Base-by-base conservation (phyloP, 2,329 filamentous ascomycete genomes). In the Diaporthe sp. region DNA sequence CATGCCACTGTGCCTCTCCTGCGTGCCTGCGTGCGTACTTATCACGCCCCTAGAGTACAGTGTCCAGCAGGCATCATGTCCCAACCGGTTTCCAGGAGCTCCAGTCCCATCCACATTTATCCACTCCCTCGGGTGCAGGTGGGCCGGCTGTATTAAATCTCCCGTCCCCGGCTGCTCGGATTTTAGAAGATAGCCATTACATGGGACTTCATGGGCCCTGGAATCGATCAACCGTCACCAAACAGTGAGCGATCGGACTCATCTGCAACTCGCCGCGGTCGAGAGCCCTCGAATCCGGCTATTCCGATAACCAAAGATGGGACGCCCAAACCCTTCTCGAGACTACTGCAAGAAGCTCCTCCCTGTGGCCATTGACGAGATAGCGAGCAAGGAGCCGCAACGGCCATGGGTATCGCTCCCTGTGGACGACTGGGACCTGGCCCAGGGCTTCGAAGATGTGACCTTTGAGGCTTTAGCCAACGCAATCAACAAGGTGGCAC, bases 401-500 rank as follows among this genome's bases (percentile, higher is more conserved):
- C 73, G 77, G 22, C 49, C 77, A 9, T 79, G 78, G 78, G 78
- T 72, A 17, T 78, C 77, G 17, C 72, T 79, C 12, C 78, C 78
- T 3, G 65, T 77, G 22, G 76, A 79, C 53, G 78, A 79, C 65
- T 74, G 76, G 58, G 76, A 79, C 42, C 37, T 79, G 15, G 44
- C 78, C 1, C 59, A 49, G 28, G 78, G 78, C 12, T 79, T 78
- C 51, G 78, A 79, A 58, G 78, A 79, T 58, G 75, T 79, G 42
- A 77, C 51, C 44, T 79, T 75, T 51, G 72, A 15, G 17, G 42
- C 51, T 28, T 42, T 79, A 12, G 78, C 78, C 65, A 78, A 77
- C 28, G 78, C 78, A 4, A 75, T 79, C 75, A 77, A 79, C 76
- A 77, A 73, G 49, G 57, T 79, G 34, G 76, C 78, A n/a, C 77